Evolutionary conservation across 2,329 filamentous ascomycete species (phyloP).

Genomic region (Dryadomyces quercivorus): DNA sequence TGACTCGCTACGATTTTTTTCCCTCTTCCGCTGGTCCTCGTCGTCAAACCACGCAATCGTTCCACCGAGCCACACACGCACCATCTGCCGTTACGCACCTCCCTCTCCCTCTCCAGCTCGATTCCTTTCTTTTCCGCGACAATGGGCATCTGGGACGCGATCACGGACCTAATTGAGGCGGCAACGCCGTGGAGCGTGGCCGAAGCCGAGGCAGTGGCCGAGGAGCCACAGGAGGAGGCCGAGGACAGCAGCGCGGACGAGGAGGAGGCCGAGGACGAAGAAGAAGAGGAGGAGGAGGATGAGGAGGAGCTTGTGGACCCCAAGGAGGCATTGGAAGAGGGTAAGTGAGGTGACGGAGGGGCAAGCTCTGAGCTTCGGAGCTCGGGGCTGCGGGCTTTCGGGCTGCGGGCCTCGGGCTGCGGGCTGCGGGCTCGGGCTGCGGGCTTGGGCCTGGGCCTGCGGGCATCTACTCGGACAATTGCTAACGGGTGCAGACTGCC

Average conservation of each 20-base stretch:
- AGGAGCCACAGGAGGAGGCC: conserved; percentile 41
- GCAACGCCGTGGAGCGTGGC: conserved; percentile 52
- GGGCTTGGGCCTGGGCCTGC: too few relatives aligned
- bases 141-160: conserved; percentile 57
- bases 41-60: background rate
- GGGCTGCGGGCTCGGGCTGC: too few relatives aligned
- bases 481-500: conserved; percentile 57
- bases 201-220: conserved; percentile 55
- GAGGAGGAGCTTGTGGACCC: conserved; percentile 71
- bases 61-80: background rate
- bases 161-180: conserved; percentile 52
- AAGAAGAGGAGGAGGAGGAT: conserved; percentile 75
- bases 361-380: background rate
- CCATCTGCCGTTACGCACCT: background rate
- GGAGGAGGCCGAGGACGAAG: conserved; percentile 56
- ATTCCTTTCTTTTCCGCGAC: conserved; percentile 7
- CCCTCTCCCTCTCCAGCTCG: background rate
- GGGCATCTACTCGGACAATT: background rate
- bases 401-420: too few relatives aligned
- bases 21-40: background rate
- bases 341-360: conserved; percentile 32
- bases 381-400: background rate
- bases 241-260: conserved; percentile 51
- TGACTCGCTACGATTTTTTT: background rate
- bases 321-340: conserved; percentile 83